These are phyloP conservation scores for Sungouiozyma intestinalis DNA, from an alignment of 805 yeast genomes.

Conservation along the genomic window DNA sequence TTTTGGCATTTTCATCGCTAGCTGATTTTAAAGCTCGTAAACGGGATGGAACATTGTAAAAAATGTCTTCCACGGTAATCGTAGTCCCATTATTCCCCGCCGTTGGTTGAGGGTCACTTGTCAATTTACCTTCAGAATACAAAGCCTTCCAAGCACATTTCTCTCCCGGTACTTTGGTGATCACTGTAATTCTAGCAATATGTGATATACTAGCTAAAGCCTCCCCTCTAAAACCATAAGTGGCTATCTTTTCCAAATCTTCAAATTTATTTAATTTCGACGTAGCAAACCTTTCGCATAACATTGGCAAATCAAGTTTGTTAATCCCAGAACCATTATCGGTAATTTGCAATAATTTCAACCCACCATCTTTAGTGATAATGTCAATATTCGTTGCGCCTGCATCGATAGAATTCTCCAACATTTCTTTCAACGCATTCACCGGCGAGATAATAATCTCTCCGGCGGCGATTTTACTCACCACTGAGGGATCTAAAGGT, in stretches of 20 bases:
- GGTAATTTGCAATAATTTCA: constrained; percentile 72
- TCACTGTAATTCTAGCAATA: constrained; percentile 69
- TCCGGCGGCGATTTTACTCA: constrained; percentile 93
- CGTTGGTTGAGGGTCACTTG: constrained; percentile 50
- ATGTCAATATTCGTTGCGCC: constrained; percentile 64
- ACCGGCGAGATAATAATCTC: constrained; percentile 91
- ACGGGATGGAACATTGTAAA: constrained; percentile 79
- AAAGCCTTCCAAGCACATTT: constrained; percentile 61
- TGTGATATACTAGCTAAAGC: constrained; percentile 93
- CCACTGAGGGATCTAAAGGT: constrained; percentile 58
- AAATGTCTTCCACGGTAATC: constrained; percentile 75
- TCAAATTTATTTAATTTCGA: constrained; percentile 69
- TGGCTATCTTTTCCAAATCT: constrained; percentile 58
- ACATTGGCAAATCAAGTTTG: constrained; percentile 58
- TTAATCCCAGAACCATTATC: constrained; percentile 84
- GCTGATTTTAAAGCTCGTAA: constrained; percentile 52
- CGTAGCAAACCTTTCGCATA: constrained; percentile 91
- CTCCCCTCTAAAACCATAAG: constrained; percentile 95
- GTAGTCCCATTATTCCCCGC: constrained; percentile 90
- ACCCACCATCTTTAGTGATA: constrained; percentile 83
- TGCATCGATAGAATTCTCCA: constrained; percentile 92
- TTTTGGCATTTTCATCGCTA: constrained; percentile 64
- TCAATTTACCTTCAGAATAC: constrained; percentile 58
- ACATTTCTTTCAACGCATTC: constrained; percentile 84
- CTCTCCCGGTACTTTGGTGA: constrained; percentile 54